Percentiles rank a stretch among this genome's conserved stretches.
These are phyloP conservation scores for Phyllosticta paracitricarpa DNA, from an alignment of 2,329 filamentous ascomycete genomes.

Conservation along the genomic window DNA sequence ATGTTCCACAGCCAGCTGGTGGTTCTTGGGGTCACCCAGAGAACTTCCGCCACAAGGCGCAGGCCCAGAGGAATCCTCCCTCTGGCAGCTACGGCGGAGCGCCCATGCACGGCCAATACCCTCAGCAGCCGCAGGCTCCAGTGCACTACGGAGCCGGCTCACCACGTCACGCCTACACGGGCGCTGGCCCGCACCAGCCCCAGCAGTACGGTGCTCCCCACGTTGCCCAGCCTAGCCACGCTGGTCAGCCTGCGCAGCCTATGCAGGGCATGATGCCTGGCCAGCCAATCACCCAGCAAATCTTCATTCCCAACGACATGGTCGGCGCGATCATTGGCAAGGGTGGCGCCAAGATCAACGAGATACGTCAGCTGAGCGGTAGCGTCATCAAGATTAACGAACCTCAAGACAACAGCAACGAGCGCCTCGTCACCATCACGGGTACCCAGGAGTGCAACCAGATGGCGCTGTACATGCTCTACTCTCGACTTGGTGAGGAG, in stretches of 20 bases:
- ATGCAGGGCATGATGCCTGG: slow-evolving; percentile 62
- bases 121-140: slow-evolving; percentile 46
- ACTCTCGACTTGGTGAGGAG: slow-evolving; percentile 77
- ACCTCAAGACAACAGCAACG: slow-evolving; percentile 97
- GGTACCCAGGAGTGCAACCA: slow-evolving; percentile 98
- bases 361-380: slow-evolving; percentile 91
- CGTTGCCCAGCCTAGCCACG: slow-evolving; percentile 43
- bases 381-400: slow-evolving; percentile 99
- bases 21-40: slow-evolving; percentile 90
- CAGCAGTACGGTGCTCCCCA: slow-evolving; percentile 53
- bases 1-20: slow-evolving; percentile 83
- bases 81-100: slow-evolving; percentile 57
- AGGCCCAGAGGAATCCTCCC: slow-evolving; percentile 60
- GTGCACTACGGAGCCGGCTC: slow-evolving; percentile 69
- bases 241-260: slow-evolving; percentile 63
- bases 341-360: slow-evolving; percentile 97
- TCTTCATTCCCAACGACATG: slow-evolving; percentile 99
- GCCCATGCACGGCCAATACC: slow-evolving; percentile 60
- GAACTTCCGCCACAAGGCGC: slow-evolving; percentile 44
- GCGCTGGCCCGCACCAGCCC: slow-evolving; percentile 69
- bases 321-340: slow-evolving; percentile 98
- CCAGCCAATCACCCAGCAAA: slow-evolving; percentile 89
- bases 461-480: slow-evolving; percentile 99
- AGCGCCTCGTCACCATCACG: slow-evolving; percentile 92
- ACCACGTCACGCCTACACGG: slow-evolving; percentile 65